Base-by-base conservation (phyloP, 352 stramenopile species). In the Globisporangium cederbergense region DNA sequence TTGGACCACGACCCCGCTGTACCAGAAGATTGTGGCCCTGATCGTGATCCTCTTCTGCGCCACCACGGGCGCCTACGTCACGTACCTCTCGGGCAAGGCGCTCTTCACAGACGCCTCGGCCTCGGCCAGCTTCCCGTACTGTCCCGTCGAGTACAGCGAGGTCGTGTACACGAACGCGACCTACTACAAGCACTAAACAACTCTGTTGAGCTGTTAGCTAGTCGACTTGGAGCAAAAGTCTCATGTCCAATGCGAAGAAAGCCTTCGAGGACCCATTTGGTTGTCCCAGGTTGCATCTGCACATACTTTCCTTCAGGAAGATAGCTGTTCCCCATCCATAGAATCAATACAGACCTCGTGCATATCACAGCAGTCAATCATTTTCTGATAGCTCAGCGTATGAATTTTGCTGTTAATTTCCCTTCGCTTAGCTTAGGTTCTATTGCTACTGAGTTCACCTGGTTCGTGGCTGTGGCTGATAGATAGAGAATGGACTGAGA, bases 121-220 rank as follows among this genome's bases (percentile, higher is more conserved):
- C 6, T 54, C 63, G 40, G 60, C 47, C 1, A 22, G 22, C 16
- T 73, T 73, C 69, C 69, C 45, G 32, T 73, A 65, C 66, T 75
- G 69, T 43, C 69, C 69, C 0, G 69, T 46, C 45, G 62, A 75
- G 49, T 75, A 66, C 58, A 53, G 62, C 40, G 46, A 70, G 30
- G 34, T 73, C 4, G 70, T 76, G 43, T 76, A 72, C 64, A 76
- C 70, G 51, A 76, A 76, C 58, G 20, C 50, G 16, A 76, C 70
- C 42, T n/a, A 75, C 58, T 75, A 75, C 52, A 36, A 16, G 0
- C n/a, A n/a, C 28, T 58, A 58, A 54, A 18, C 3, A n/a, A 25
- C 16, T 43, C 13, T 36, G 28, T 28, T 28, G 4, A 53, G 22
- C 28, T 32, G 52, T n/a, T 7, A 58, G 52, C 32, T 36, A 36